A percentile compares a stretch with the other conserved stretches of the same genome.
phyloP scores from a whole-genome alignment of 257 asterid species.

The Salvia splendens region DNA sequence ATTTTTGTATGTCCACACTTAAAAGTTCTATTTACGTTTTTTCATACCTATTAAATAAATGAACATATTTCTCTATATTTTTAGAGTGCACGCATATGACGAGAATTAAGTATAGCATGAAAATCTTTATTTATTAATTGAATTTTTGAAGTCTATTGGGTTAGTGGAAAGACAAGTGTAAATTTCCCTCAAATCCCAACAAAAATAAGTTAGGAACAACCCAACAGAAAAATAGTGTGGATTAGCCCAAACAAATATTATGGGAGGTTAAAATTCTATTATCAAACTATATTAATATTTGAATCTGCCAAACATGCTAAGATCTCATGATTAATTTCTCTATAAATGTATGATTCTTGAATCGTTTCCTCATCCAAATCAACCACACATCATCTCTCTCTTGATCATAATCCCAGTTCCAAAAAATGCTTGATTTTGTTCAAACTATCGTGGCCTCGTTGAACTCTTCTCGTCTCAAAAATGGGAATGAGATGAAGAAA shows the following conservation, averaged over 20 bases:
- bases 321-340: not conserved
- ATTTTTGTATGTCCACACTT: too few species aligned
- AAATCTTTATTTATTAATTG: too few species aligned
- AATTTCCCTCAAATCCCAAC: slow-evolving; percentile 2
- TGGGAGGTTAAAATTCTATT: slow-evolving; percentile 28
- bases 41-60: too few species aligned
- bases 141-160: too few species aligned
- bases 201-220: not conserved
- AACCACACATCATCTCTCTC: too few species aligned
- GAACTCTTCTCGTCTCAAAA: not conserved
- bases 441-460: not conserved
- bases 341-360: slow-evolving; percentile 20
- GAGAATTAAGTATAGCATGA: too few species aligned
- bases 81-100: too few species aligned
- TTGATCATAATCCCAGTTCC: too few species aligned
- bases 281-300: not conserved
- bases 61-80: too few species aligned
- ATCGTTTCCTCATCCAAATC: not conserved
- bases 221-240: not conserved
- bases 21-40: too few species aligned
- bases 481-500: slow-evolving; percentile 11
- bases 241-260: not conserved
- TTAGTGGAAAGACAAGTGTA: slow-evolving; percentile 10
- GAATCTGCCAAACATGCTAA: slow-evolving; percentile 22
- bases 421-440: slow-evolving; percentile 21